phyloP scores from a whole-genome alignment of 2,329 filamentous ascomycete species.

The Trichoderma gracile region DNA sequence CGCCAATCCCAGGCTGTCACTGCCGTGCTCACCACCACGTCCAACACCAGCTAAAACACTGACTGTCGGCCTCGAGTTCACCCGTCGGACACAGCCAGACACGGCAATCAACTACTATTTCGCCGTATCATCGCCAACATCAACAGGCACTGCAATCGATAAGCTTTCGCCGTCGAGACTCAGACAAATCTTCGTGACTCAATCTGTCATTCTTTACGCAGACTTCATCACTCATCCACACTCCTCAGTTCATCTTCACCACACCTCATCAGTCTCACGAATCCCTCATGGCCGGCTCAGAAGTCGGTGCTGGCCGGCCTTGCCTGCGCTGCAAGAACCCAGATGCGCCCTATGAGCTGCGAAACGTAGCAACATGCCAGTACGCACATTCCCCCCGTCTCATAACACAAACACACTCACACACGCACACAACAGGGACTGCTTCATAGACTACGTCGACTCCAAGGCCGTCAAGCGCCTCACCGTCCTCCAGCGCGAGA shows the following conservation, averaged over 20 bases:
- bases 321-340: slow-evolving; percentile 40
- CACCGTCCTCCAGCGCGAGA: slow-evolving; percentile 50
- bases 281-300: slow-evolving; percentile 22
- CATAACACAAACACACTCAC: neutral
- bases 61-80: too few relatives aligned
- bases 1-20: neutral
- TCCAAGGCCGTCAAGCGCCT: slow-evolving; percentile 78
- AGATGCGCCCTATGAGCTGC: slow-evolving; percentile 35
- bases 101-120: too few relatives aligned
- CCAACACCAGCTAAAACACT: too few relatives aligned
- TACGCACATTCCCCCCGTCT: slow-evolving; percentile 26
- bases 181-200: neutral
- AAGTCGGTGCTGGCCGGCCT: slow-evolving; percentile 10
- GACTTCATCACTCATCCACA: neutral
- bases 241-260: too few relatives aligned
- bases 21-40: neutral
- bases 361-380: slow-evolving; percentile 39
- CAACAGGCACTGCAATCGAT: too few relatives aligned
- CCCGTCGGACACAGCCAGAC: too few relatives aligned
- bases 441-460: slow-evolving; percentile 75
- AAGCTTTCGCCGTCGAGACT: too few relatives aligned
- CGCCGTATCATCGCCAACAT: too few relatives aligned
- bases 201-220: neutral
- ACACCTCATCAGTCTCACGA: neutral
- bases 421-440: slow-evolving; percentile 45